phyloP scores from a whole-genome alignment of 2,329 filamentous ascomycete species.

The Aulographum hederae region DNA sequence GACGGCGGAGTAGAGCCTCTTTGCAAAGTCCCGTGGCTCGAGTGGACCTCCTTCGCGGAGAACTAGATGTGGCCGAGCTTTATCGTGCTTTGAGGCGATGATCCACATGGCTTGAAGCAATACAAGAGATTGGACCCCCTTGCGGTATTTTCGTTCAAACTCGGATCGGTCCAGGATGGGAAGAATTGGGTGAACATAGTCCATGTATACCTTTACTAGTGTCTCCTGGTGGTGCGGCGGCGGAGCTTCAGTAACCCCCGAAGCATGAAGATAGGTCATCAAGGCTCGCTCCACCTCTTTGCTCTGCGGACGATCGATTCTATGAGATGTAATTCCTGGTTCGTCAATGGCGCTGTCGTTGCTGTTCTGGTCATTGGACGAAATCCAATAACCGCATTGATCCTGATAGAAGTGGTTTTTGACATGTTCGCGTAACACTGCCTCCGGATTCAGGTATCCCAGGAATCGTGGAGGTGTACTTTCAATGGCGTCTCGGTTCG shows the following conservation, averaged over 20 bases:
- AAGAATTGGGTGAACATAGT: conserved; percentile 26
- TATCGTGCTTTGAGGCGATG: conserved; percentile 27
- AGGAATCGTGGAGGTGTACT: conserved; percentile 22
- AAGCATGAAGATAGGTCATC: conserved; percentile 17
- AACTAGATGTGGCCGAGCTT: conserved; percentile 20
- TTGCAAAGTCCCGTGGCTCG: conserved; percentile 24
- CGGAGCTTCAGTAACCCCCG: conserved; percentile 16
- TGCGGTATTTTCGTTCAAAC: conserved; percentile 19
- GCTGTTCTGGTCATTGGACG: conserved; percentile 6
- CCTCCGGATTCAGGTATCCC: conserved; percentile 27
- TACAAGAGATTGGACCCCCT: conserved; percentile 18
- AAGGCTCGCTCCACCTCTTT: conserved; percentile 15
- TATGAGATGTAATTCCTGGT: conserved; percentile 8
- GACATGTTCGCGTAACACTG: conserved; percentile 24
- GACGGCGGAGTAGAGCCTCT: conserved; percentile 23
- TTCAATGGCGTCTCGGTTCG: conserved; percentile 6
- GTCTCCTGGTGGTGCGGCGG: conserved; percentile 17
- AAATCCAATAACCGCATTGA: conserved; percentile 17
- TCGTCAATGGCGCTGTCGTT: conserved; percentile 13
- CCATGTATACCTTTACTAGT: conserved; percentile 26
- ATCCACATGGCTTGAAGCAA: conserved; percentile 28
- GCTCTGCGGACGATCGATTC: background rate
- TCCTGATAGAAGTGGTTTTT: conserved; percentile 9
- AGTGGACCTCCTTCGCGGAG: conserved; percentile 17
- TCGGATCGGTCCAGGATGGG: conserved; percentile 26